Evolutionary conservation across 106 monocot species (phyloP).

Genomic region (Chionographis japonica): DNA sequence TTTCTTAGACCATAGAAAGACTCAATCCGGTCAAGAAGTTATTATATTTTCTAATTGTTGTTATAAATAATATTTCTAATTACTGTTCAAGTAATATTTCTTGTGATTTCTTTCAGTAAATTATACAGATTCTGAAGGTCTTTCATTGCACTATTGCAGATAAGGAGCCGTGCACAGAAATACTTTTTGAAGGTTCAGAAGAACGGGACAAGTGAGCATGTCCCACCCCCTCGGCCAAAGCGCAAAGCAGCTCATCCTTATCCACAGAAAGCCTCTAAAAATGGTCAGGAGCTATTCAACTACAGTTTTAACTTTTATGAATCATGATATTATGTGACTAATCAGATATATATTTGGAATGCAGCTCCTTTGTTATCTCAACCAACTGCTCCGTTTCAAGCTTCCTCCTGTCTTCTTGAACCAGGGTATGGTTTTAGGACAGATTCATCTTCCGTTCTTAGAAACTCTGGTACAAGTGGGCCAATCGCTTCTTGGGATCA

Average conservation of each 20-base stretch:
- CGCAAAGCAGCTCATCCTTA: slow-evolving; percentile 98
- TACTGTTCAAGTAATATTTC: neutral
- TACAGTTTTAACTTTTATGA: neutral
- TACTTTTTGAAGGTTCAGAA: slow-evolving; percentile 99
- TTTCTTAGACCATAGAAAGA: too few species aligned
- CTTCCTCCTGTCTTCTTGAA: slow-evolving; percentile 39
- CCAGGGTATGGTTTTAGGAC: slow-evolving; percentile 33
- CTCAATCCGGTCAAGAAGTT: too few species aligned
- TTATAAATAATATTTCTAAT: too few species aligned
- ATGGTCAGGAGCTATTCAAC: slow-evolving; percentile 35
- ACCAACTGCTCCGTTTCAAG: slow-evolving; percentile 40
- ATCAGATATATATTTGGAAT: slow-evolving; percentile 1
- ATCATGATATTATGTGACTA: neutral
- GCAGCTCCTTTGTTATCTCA: slow-evolving; percentile 45
- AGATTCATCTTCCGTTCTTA: slow-evolving; percentile 58
- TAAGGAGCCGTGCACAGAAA: slow-evolving; percentile 91
- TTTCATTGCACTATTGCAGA: slow-evolving; percentile 42
- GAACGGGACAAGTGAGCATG: slow-evolving; percentile 91
- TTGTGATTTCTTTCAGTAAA: neutral
- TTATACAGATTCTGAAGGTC: neutral
- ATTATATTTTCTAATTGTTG: too few species aligned
- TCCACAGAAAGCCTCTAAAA: slow-evolving; percentile 94
- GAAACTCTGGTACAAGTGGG: slow-evolving; percentile 44
- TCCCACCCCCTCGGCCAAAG: slow-evolving; percentile 96
- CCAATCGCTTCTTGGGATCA: slow-evolving; percentile 56